Evolutionary conservation across 225 moss, liverwort and hornwort genomes (phyloP), one percentile per base, ranked within the genome.

Genomic region (Ulota crispa): DNA sequence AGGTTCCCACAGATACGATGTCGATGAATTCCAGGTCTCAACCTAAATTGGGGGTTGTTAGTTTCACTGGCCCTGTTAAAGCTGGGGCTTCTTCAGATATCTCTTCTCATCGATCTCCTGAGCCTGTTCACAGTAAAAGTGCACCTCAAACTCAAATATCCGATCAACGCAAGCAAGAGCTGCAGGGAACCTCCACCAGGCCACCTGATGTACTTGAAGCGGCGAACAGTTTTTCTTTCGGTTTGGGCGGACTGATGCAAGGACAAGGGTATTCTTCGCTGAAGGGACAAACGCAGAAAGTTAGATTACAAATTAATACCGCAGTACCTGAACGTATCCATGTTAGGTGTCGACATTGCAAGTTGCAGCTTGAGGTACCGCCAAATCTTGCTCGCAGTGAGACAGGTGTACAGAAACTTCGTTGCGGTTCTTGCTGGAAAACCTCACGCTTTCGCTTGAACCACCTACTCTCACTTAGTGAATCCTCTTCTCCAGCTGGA

Each of bases 351-450:
- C 88, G 93, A 60, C 89, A 93, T 79, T 99, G 99, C 84, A 80
- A 68, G 23, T 61, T 91, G 60, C 88, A 89, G 65, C 82, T 99
- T 42, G 88, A 88, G 78, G 92, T 96, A 57, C 94, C 99, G 11
- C 16, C 57, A 21, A 89, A 89, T 72, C 90, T 99, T 65, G 83
- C 90, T 67, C 87, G 86, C 30, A 87, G 87, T 47, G 91, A 89
- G 75, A 89, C 81, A 69, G 89, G 74, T 64, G 84, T 86, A 32
- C 99, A 99, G 78, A 94, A 90, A 76, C 88, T 99, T 34, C 91
- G 99, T 21, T 99, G 99, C 70, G 95, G 99, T 23, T 83, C 93
- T 3, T 99, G 99, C 75, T 88, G 78, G 90, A 93, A 88, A 82
- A 89, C 93, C 27, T 96, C 92, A 30, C 86, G 83, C 39, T 99